These are phyloP conservation scores for Capronia americana DNA, from an alignment of 2,329 filamentous ascomycete genomes.

Conservation along the genomic window DNA sequence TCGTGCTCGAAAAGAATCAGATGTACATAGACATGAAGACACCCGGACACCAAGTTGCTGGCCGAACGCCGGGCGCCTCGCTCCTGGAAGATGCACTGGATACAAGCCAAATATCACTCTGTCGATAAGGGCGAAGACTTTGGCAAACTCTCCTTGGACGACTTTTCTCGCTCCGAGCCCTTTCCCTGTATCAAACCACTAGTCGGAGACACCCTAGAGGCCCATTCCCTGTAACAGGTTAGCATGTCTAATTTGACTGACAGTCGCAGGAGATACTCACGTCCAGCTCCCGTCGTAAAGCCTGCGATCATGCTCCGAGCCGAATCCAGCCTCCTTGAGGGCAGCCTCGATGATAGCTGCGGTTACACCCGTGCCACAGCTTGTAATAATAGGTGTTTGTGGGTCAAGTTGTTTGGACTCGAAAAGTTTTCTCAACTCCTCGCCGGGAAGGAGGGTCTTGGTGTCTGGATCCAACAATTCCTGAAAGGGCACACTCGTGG, in stretches of 20 bases:
- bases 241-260: conserved; percentile 20
- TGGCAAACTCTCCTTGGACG: background rate
- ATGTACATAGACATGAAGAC: background rate
- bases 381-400: conserved; percentile 80
- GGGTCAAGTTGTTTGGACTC: conserved; percentile 79
- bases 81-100: background rate
- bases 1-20: background rate
- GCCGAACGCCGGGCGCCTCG: conserved; percentile 3
- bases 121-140: conserved; percentile 3
- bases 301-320: conserved; percentile 68
- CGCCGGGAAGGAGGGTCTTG: conserved; percentile 76
- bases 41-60: background rate
- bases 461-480: conserved; percentile 81
- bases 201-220: conserved; percentile 54
- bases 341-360: conserved; percentile 90
- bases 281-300: conserved; percentile 99
- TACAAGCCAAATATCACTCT: background rate
- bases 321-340: conserved; percentile 77
- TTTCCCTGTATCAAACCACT: conserved; percentile 51
- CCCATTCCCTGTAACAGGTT: conserved; percentile 53
- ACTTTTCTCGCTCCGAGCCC: background rate
- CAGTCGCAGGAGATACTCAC: conserved; percentile 61
- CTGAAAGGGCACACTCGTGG: conserved; percentile 80
- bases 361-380: conserved; percentile 92
- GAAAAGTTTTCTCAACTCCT: conserved; percentile 77